Evolutionary conservation across 805 yeast genomes (phyloP).

Genomic region (Henningerozyma blattae): DNA sequence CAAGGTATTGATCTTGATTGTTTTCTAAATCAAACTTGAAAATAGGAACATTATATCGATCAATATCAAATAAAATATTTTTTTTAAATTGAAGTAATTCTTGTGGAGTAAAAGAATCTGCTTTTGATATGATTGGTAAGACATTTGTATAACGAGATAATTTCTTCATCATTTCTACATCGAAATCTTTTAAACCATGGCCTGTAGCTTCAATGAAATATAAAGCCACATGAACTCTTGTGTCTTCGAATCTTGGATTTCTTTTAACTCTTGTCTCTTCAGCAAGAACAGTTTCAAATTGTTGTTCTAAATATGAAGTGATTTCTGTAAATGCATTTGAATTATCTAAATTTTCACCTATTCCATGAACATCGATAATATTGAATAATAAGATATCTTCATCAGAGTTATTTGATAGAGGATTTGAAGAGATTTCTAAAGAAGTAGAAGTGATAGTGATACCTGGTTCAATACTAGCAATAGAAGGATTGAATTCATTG

Average conservation of each 20-base stretch:
- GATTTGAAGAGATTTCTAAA: slow-evolving; percentile 18
- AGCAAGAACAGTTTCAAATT: slow-evolving; percentile 64
- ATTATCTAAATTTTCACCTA: slow-evolving; percentile 70
- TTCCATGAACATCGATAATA: slow-evolving; percentile 64
- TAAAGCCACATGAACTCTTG: slow-evolving; percentile 62
- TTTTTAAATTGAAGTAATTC: slow-evolving; percentile 52
- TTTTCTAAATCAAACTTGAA: slow-evolving; percentile 63
- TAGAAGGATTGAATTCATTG: slow-evolving; percentile 47
- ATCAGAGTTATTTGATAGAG: slow-evolving; percentile 7
- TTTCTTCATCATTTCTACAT: slow-evolving; percentile 57
- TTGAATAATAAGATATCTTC: slow-evolving; percentile 39
- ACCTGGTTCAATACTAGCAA: slow-evolving; percentile 60
- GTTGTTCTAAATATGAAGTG: slow-evolving; percentile 56
- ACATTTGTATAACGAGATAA: slow-evolving; percentile 64
- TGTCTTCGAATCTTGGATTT: slow-evolving; percentile 71
- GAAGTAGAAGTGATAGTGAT: slow-evolving; percentile 47
- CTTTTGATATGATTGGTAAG: slow-evolving; percentile 56
- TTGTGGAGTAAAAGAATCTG: slow-evolving; percentile 55
- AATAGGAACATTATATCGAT: slow-evolving; percentile 56
- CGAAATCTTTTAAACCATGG: slow-evolving; percentile 67
- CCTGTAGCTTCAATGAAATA: slow-evolving; percentile 70
- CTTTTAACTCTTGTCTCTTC: slow-evolving; percentile 82
- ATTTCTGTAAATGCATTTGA: slow-evolving; percentile 55
- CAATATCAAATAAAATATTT: slow-evolving; percentile 50
- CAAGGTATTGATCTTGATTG: slow-evolving; percentile 44